A percentile compares a stretch with the other conserved stretches of the same genome.
These are phyloP conservation scores for Carex parvula DNA, from an alignment of 176 grass and related monocot genomes.

Conservation along the genomic window DNA sequence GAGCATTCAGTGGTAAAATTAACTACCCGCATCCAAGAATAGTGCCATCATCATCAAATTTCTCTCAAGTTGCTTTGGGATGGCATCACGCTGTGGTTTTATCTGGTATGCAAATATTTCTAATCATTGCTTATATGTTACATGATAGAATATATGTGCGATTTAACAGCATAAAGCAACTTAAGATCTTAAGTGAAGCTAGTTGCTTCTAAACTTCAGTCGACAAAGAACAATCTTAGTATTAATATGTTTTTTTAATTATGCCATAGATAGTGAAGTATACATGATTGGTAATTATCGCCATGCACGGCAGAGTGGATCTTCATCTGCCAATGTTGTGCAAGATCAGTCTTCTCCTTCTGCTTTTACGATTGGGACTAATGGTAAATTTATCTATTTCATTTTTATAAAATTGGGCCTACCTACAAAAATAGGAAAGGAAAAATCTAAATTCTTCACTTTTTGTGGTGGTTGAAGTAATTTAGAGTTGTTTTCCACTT, in stretches of 20 bases:
- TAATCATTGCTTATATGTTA: slow-evolving; percentile 17
- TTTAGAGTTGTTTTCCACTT: not conserved
- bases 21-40: slow-evolving; percentile 51
- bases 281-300: slow-evolving; percentile 79
- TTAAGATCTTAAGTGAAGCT: not conserved
- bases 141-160: slow-evolving; percentile 18
- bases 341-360: slow-evolving; percentile 19
- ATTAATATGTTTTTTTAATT: slow-evolving; percentile 4
- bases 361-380: slow-evolving; percentile 28
- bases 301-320: slow-evolving; percentile 38
- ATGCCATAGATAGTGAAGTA: slow-evolving; percentile 45
- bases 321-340: slow-evolving; percentile 12
- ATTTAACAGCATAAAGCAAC: not conserved
- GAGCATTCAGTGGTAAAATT: slow-evolving; percentile 46
- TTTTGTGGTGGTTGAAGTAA: not conserved
- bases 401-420: not conserved
- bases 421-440: not conserved
- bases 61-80: slow-evolving; percentile 84
- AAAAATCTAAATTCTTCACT: not conserved
- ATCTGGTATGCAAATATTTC: slow-evolving; percentile 39
- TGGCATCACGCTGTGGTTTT: slow-evolving; percentile 89
- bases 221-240: not conserved
- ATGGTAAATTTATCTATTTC: slow-evolving; percentile 35
- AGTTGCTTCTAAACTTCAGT: not conserved
- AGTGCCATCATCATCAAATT: slow-evolving; percentile 31